A percentile compares a stretch with the other conserved stretches of the same genome.
Conservation (phyloP, 495 filamentous ascomycete species). For the Barbatosphaeria neglecta region DNA sequence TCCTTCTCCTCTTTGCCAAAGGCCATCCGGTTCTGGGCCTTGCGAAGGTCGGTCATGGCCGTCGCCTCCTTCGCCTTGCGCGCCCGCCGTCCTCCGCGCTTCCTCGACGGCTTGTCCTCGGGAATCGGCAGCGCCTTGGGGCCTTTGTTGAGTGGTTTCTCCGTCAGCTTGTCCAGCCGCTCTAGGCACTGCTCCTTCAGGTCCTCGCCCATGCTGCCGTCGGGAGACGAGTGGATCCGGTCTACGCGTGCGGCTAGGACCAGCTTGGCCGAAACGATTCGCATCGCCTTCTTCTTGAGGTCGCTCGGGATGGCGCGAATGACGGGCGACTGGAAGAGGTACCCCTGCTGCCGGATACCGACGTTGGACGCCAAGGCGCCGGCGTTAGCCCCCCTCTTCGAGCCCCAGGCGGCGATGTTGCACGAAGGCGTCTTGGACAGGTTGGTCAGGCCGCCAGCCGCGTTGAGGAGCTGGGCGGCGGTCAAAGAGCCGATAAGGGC, state of each 20-base stretch:
- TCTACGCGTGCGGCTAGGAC: constrained; percentile 85
- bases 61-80: constrained; percentile 94
- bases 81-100: constrained; percentile 83
- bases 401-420: constrained; percentile 81
- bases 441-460: constrained; percentile 75
- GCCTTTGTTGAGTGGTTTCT: constrained; percentile 86
- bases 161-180: constrained; percentile 85
- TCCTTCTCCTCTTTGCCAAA: constrained; percentile 96
- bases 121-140: constrained; percentile 81
- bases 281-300: constrained; percentile 87
- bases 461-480: constrained; percentile 91
- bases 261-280: constrained; percentile 87
- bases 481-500: constrained; percentile 87
- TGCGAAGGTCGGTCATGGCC: constrained; percentile 93
- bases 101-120: constrained; percentile 88
- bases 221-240: constrained; percentile 66
- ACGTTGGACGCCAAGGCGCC: constrained; percentile 84
- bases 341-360: constrained; percentile 84
- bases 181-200: constrained; percentile 72
- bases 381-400: constrained; percentile 68
- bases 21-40: constrained; percentile 90
- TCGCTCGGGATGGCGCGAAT: constrained; percentile 74
- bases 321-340: constrained; percentile 82
- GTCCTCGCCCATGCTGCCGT: constrained; percentile 77
- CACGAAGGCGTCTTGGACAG: constrained; percentile 87